phyloP scores from a whole-genome alignment of 305 asterid species.

The Striga hermonthica region DNA sequence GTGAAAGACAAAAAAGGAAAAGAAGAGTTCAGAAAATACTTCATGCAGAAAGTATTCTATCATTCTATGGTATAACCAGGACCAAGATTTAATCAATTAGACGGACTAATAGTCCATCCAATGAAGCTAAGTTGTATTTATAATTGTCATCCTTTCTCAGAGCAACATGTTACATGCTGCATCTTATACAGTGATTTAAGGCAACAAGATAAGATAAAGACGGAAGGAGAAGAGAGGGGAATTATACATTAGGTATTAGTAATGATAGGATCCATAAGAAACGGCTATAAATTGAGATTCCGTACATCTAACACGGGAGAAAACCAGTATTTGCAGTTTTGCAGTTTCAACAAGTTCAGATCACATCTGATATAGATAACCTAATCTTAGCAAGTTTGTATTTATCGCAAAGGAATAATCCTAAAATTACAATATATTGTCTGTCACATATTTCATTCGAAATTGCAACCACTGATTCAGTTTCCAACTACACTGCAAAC shows the following conservation, averaged over 20 bases:
- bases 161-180: slow-evolving; percentile 6
- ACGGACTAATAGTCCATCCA: neutral
- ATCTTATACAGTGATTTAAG: neutral
- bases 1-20: slow-evolving; percentile 7
- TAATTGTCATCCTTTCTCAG: neutral
- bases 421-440: neutral
- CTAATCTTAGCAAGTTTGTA: neutral
- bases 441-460: slow-evolving; percentile 7
- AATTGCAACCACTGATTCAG: slow-evolving; percentile 4
- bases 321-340: slow-evolving; percentile 8
- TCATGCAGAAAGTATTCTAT: slow-evolving; percentile 15
- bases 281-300: slow-evolving; percentile 5
- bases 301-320: slow-evolving; percentile 12
- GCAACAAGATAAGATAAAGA: neutral
- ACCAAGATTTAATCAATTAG: slow-evolving; percentile 6
- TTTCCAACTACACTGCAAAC: slow-evolving; percentile 12
- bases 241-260: neutral
- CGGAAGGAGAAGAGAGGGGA: neutral
- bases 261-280: slow-evolving; percentile 17
- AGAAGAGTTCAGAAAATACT: slow-evolving; percentile 1
- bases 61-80: slow-evolving; percentile 17
- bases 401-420: neutral
- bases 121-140: slow-evolving; percentile 16
- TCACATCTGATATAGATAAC: slow-evolving; percentile 2
- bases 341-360: slow-evolving; percentile 18